These are phyloP conservation scores for Annulohypoxylon stygium DNA, from an alignment of 495 filamentous ascomycete species.

Conservation along the genomic window DNA sequence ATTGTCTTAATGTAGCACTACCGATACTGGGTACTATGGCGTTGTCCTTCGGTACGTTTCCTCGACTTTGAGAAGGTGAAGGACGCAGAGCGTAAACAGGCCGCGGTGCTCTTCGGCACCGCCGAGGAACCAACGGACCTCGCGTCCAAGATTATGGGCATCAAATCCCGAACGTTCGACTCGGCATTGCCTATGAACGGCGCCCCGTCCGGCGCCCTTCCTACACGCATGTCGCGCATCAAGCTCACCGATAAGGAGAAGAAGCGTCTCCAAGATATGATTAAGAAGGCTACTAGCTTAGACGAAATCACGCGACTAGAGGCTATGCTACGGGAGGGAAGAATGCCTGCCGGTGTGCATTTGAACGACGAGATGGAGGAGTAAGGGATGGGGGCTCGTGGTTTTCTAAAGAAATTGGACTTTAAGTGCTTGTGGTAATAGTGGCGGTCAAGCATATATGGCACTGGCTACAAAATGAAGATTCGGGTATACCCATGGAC, in stretches of 20 bases:
- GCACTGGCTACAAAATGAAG: slow-evolving; percentile 26
- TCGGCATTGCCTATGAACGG: slow-evolving; percentile 59
- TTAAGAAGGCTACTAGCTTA: slow-evolving; percentile 85
- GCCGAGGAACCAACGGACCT: slow-evolving; percentile 79
- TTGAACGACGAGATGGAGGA: slow-evolving; percentile 69
- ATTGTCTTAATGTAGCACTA: slow-evolving; percentile 74
- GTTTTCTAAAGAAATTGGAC: not conserved
- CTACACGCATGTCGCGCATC: slow-evolving; percentile 74
- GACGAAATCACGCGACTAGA: slow-evolving; percentile 86
- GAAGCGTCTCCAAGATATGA: slow-evolving; percentile 67
- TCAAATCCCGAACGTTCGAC: slow-evolving; percentile 88
- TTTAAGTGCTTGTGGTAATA: not conserved
- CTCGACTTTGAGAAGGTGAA: slow-evolving; percentile 95
- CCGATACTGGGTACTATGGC: slow-evolving; percentile 91
- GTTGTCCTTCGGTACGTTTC: slow-evolving; percentile 85
- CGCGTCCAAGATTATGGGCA: slow-evolving; percentile 88
- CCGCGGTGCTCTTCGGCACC: slow-evolving; percentile 86
- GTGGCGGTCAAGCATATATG: slow-evolving; percentile 19
- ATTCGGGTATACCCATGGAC: slow-evolving; percentile 44
- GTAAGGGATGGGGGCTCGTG: slow-evolving; percentile 34
- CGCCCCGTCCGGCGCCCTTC: slow-evolving; percentile 54
- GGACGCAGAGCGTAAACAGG: slow-evolving; percentile 80
- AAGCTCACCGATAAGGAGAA: slow-evolving; percentile 62
- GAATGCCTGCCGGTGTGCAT: slow-evolving; percentile 77
- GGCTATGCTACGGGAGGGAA: slow-evolving; percentile 87